Percentiles rank a stretch among this genome's conserved stretches.
These are phyloP conservation scores for Tolypocladium amazonense DNA, from an alignment of 2,329 filamentous ascomycete species.

Conservation along the genomic window DNA sequence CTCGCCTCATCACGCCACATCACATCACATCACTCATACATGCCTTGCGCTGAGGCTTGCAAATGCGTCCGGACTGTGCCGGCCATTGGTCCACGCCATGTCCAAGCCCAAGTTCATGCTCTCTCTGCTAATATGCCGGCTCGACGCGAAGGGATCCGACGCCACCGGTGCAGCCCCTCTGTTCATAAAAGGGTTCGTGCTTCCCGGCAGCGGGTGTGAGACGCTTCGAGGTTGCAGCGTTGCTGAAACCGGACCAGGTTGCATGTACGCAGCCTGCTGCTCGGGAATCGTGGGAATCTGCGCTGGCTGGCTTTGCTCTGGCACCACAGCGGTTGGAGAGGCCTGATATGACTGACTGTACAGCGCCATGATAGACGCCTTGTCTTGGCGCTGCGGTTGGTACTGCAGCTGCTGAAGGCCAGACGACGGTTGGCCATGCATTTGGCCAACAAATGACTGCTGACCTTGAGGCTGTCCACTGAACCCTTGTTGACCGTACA, in stretches of 20 bases:
- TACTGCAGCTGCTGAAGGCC: constrained; percentile 22
- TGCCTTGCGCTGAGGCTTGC: constrained; percentile 59
- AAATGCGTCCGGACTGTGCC: constrained; percentile 74
- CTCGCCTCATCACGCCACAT: neutral
- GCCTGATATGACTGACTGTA: constrained; percentile 52
- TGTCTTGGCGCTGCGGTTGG: constrained; percentile 47
- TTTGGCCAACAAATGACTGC: constrained; percentile 8
- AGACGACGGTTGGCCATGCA: constrained; percentile 11
- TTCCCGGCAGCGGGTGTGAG: constrained; percentile 27
- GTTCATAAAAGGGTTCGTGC: constrained; percentile 48
- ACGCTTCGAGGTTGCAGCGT: constrained; percentile 15
- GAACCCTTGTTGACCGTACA: constrained; percentile 11
- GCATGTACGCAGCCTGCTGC: constrained; percentile 13
- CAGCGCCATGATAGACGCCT: constrained; percentile 64
- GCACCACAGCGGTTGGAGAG: constrained; percentile 25
- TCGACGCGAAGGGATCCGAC: constrained; percentile 32
- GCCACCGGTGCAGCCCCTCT: constrained; percentile 14
- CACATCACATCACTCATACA: constrained; percentile 25
- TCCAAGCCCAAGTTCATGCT: constrained; percentile 58
- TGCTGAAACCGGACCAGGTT: constrained; percentile 13
- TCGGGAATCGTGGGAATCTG: constrained; percentile 17
- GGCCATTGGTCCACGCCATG: constrained; percentile 55
- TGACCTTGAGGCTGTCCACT: constrained; percentile 15
- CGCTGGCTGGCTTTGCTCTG: constrained; percentile 16
- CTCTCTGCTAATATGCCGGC: constrained; percentile 46